Evolutionary conservation across 164 flowering plant genomes (phyloP).

Genomic region (Dillenia suffruticosa): DNA sequence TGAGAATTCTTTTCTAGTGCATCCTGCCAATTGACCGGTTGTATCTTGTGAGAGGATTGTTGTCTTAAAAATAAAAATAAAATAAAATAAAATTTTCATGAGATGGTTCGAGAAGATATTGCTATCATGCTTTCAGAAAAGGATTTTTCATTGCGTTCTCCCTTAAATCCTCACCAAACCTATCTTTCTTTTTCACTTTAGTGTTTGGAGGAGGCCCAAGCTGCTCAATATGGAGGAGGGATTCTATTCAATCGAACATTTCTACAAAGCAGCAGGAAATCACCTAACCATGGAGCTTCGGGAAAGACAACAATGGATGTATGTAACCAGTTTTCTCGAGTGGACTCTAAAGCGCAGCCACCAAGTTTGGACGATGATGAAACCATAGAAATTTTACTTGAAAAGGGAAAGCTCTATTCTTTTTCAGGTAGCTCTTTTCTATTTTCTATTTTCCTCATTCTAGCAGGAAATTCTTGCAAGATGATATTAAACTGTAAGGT

Average conservation of each 20-base stretch:
- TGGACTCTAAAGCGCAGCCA: slow-evolving; percentile 2
- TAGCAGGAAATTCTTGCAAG: neutral
- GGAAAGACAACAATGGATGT: neutral
- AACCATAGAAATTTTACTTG: slow-evolving; percentile 1
- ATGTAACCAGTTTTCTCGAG: slow-evolving; percentile 12
- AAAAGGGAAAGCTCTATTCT: slow-evolving; percentile 6
- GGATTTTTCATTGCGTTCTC: too few species aligned
- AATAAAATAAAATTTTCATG: too few species aligned
- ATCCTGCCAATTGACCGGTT: neutral
- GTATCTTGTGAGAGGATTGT: neutral
- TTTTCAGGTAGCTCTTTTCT: slow-evolving; percentile 15
- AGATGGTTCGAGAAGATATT: neutral
- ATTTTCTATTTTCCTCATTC: too few species aligned
- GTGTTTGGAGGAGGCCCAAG: slow-evolving; percentile 12
- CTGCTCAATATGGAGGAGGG: slow-evolving; percentile 17
- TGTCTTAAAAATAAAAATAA: too few species aligned
- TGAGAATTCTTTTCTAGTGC: neutral
- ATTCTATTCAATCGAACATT: slow-evolving; percentile 8
- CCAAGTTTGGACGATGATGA: neutral
- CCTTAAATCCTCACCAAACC: neutral
- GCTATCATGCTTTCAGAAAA: neutral
- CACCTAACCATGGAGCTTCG: slow-evolving; percentile 8
- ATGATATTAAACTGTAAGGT: neutral
- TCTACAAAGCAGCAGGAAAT: slow-evolving; percentile 5
- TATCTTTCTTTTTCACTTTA: neutral